These are phyloP conservation scores for Pyrenula aspistea DNA, from an alignment of 495 filamentous ascomycete genomes.

Conservation along the genomic window DNA sequence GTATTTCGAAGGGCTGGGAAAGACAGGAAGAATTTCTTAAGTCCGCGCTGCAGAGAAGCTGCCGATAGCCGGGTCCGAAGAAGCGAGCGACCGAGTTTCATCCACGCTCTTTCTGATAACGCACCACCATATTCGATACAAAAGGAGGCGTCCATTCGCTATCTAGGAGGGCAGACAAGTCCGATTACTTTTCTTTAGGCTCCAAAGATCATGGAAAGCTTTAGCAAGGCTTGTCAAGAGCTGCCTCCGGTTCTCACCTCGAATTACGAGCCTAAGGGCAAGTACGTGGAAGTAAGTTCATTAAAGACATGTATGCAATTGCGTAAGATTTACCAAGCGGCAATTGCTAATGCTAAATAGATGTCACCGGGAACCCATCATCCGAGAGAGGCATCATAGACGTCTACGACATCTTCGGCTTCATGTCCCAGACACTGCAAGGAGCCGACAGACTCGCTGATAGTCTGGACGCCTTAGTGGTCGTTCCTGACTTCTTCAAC, in stretches of 20 bases:
- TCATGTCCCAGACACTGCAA: constrained; percentile 35
- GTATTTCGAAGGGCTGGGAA: no score
- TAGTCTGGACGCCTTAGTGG: constrained; percentile 21
- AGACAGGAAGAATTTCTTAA: no score
- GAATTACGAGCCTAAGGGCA: constrained; percentile 54
- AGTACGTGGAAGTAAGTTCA: constrained; percentile 48
- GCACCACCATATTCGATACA: no score
- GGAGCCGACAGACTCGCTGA: constrained; percentile 41
- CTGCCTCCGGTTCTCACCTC: constrained; percentile 53
- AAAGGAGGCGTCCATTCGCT: no score
- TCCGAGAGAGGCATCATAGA: constrained; percentile 29
- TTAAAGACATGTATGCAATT: constrained; percentile 52
- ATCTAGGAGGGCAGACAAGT: no score
- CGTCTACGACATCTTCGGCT: constrained; percentile 46
- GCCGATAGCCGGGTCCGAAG: no score
- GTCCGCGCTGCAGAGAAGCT: no score
- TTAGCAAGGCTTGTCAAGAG: constrained; percentile 54
- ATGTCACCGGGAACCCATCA: constrained; percentile 26
- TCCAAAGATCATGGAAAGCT: not conserved
- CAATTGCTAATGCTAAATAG: constrained; percentile 12
- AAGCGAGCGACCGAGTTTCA: no score
- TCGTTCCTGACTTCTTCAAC: constrained; percentile 36
- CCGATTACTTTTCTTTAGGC: no score
- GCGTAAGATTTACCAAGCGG: not conserved
- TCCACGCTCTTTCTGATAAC: no score